Conservation (phyloP, 257 asterid genomes). For the Craterostigma plantagineum region DNA sequence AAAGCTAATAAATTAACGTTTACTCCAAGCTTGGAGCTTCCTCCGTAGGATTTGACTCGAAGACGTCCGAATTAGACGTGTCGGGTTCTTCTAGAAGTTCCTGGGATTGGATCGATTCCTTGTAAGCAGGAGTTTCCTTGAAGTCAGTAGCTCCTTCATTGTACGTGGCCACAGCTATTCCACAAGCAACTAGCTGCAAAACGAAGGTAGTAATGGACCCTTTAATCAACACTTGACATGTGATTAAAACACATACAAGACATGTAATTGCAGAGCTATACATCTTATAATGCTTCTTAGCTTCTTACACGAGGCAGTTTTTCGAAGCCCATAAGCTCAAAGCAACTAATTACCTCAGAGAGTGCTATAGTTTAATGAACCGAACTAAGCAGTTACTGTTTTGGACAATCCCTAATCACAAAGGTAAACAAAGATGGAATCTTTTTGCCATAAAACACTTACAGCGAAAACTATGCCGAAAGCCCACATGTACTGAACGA, state of each 20-base stretch:
- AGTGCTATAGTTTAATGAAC: too few species aligned
- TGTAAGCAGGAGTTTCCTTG: conserved; percentile 70
- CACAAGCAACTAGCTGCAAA: conserved; percentile 66
- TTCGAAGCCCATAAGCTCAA: too few species aligned
- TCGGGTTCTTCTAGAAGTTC: conserved; percentile 79
- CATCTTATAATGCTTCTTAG: too few species aligned
- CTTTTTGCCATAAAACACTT: conserved; percentile 3
- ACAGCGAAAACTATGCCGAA: conserved; percentile 82
- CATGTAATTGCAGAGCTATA: too few species aligned
- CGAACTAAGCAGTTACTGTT: too few species aligned
- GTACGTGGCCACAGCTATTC: conserved; percentile 63
- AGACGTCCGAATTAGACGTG: conserved; percentile 52
- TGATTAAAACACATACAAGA: too few species aligned
- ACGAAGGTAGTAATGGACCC: too few species aligned
- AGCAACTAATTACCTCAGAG: too few species aligned
- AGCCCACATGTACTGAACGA: conserved; percentile 90
- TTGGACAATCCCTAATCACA: not conserved
- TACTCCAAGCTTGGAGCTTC: conserved; percentile 77
- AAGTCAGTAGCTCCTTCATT: conserved; percentile 90
- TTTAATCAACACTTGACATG: not conserved
- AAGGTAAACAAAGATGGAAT: not conserved
- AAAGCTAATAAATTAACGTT: not conserved
- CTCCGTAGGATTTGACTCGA: conserved; percentile 91
- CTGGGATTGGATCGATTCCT: conserved; percentile 65
- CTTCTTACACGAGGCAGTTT: too few species aligned